A percentile compares a stretch with the other conserved stretches of the same genome.
Conservation (phyloP, 371 early-diverging fungal genomes). For the Actinomucor elegans region DNA sequence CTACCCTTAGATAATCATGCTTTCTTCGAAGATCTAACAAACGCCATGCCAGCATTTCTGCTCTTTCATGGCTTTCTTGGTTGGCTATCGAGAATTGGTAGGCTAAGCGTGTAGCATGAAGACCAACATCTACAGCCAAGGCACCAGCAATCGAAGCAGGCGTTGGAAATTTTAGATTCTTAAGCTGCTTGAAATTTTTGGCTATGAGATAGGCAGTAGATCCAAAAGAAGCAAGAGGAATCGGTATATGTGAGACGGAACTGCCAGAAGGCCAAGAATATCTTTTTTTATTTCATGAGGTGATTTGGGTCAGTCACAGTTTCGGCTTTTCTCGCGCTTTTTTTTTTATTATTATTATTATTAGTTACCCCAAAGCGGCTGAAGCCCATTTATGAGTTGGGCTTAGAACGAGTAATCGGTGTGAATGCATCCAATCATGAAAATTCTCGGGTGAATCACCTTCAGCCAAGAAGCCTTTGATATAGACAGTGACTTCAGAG, state of each 20-base stretch:
- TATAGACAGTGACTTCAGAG: constrained; percentile 49
- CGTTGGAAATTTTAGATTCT: constrained; percentile 36
- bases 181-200: constrained; percentile 28
- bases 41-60: constrained; percentile 47
- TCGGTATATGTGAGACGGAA: constrained; percentile 28
- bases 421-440: constrained; percentile 53
- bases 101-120: constrained; percentile 42
- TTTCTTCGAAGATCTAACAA: constrained; percentile 38
- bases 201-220: constrained; percentile 38
- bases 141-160: constrained; percentile 43
- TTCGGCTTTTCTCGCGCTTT: background rate
- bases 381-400: constrained; percentile 43
- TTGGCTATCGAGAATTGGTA: constrained; percentile 43
- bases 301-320: background rate
- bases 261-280: constrained; percentile 55
- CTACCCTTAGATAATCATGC: constrained; percentile 42
- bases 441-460: constrained; percentile 49
- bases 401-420: constrained; percentile 41
- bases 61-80: constrained; percentile 40
- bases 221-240: constrained; percentile 44
- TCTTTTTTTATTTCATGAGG: constrained; percentile 1
- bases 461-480: constrained; percentile 45
- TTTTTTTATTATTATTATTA: no score
- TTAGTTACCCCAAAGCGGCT: constrained; percentile 40
- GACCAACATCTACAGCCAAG: constrained; percentile 35